A percentile compares a stretch with the other conserved stretches of the same genome.
Evolutionary conservation across 768 basidiomycete species (phyloP).

Genomic region (Termitomyces sp.): DNA sequence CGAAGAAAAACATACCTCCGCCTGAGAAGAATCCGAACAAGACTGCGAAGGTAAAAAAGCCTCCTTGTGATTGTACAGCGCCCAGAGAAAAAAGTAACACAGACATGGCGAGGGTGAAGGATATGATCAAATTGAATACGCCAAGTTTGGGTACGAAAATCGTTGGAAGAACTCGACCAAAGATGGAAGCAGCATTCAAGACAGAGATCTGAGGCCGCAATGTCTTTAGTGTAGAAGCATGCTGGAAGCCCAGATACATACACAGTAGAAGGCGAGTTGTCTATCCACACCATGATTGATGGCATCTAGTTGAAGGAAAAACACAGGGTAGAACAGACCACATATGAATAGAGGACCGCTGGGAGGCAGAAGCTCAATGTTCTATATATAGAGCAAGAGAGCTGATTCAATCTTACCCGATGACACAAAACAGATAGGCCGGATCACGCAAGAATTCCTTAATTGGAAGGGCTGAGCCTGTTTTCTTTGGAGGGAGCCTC

Average conservation of each 20-base stretch:
- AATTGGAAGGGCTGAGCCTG: conserved; percentile 16
- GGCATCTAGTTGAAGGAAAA: conserved; percentile 46
- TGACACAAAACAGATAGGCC: conserved; percentile 19
- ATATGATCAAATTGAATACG: conserved; percentile 32
- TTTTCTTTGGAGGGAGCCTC: conserved; percentile 26
- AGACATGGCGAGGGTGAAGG: conserved; percentile 25
- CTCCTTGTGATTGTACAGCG: conserved; percentile 25
- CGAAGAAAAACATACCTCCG: conserved; percentile 16
- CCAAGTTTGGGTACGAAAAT: conserved; percentile 35
- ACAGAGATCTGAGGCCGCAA: conserved; percentile 34
- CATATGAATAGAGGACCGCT: conserved; percentile 24
- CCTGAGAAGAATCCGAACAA: conserved; percentile 45
- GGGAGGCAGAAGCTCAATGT: background rate
- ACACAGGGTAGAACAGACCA: conserved; percentile 37
- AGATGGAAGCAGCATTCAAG: conserved; percentile 43
- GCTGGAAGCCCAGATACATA: conserved; percentile 21
- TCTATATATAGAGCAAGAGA: background rate
- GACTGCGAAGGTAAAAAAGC: conserved; percentile 32
- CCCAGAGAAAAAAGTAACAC: conserved; percentile 35
- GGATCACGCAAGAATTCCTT: conserved; percentile 24
- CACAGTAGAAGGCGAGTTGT: conserved; percentile 38
- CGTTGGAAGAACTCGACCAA: conserved; percentile 43
- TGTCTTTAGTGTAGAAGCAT: background rate
- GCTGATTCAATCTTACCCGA: conserved; percentile 9
- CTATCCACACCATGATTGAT: conserved; percentile 32